Base-by-base conservation (phyloP, 805 yeast genomes). In the Monosporozyma servazzii region DNA sequence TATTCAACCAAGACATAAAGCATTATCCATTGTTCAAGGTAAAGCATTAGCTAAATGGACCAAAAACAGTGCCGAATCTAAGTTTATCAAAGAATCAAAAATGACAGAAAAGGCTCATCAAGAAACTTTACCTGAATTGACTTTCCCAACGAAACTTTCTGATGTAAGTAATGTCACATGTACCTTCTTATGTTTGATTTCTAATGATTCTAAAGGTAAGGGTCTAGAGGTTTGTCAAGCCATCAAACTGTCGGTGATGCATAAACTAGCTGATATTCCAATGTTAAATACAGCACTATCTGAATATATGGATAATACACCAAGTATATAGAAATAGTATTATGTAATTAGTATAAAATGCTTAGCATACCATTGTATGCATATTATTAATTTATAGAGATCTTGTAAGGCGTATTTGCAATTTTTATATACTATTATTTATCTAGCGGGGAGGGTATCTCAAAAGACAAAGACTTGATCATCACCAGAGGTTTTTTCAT, bases 1-100 rank as follows among this genome's bases (percentile, higher is more conserved):
- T 11, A 87, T 93, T 52, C 89, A 86, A 65, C 98, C 99, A 27
- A 78, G 99, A 59, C 73, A 73, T 46, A 72, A 68, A 47, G 76
- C 83, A 1, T 82, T 84, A 33, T 70, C 68, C 48, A 61, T 77
- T 5, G 70, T 66, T 48, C 73, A 71, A 10, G 82, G 79, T 2
- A 75, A 75, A 48, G 54, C 56, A 30, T 76, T 73, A 30, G 76
- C 78, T 10, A 57, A 53, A 21, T 53, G 50, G 5, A 52, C 57
- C 3, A 49, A 52, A 17, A 55, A 53, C 13, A 51, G 54, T 21
- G 31, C 52, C 31, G 55, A 56, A 39, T 58, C 64, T 3, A 61
- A 58, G 40, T 61, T 58, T 44, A 36, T 61, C 29, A 53, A 54
- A 47, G 56, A 58, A 33, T 47, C 55, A n/a, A 50, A 52, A 21